These are phyloP conservation scores for Boletus reticuloceps DNA, from an alignment of 768 basidiomycete genomes.

Conservation along the genomic window DNA sequence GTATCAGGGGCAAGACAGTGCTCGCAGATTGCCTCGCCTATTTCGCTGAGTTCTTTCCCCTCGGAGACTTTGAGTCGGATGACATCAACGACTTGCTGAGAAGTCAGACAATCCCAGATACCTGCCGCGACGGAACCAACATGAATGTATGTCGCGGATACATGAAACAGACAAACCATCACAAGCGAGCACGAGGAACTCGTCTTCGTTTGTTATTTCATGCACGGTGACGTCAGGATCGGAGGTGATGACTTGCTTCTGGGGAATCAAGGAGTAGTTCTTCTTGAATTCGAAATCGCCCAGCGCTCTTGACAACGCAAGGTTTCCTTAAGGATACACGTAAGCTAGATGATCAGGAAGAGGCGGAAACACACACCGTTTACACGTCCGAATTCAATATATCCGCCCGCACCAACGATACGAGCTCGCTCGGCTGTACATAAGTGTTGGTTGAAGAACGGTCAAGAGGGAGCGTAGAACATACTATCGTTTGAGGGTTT, in stretches of 20 bases:
- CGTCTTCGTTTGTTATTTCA: constrained; percentile 82
- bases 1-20: constrained; percentile 94
- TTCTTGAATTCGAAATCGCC: constrained; percentile 99
- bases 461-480: constrained; percentile 24
- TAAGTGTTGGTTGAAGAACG: not conserved
- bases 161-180: constrained; percentile 63
- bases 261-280: constrained; percentile 74
- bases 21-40: constrained; percentile 87
- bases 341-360: not conserved
- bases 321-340: constrained; percentile 62
- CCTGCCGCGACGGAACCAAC: constrained; percentile 46
- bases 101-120: constrained; percentile 96
- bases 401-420: constrained; percentile 90
- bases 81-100: constrained; percentile 90
- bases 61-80: constrained; percentile 79
- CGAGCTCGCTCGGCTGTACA: constrained; percentile 74
- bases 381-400: constrained; percentile 94
- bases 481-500: constrained; percentile 86
- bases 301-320: constrained; percentile 90
- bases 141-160: not conserved
- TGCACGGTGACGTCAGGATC: constrained; percentile 90
- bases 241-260: constrained; percentile 92
- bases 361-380: constrained; percentile 61
- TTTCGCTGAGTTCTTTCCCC: constrained; percentile 74
- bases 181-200: constrained; percentile 95